Conservation (phyloP, 2,329 filamentous ascomycete species). For the Malbranchea zuffiana region DNA sequence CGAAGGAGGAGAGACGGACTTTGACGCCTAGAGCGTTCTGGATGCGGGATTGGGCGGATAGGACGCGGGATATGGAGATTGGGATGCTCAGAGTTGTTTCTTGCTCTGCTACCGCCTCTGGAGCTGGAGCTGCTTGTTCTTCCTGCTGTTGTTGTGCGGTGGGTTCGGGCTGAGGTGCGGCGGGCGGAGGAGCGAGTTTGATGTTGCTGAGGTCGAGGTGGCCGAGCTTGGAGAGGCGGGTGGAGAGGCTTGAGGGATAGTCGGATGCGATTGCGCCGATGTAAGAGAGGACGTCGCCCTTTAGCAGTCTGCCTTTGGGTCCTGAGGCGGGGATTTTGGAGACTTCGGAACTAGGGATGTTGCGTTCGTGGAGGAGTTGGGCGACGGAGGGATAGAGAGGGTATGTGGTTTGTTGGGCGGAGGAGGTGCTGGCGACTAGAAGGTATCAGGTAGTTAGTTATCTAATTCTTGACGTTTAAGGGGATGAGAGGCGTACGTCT, state of each 20-base stretch:
- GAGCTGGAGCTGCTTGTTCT: constrained; percentile 20
- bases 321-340: constrained; percentile 78
- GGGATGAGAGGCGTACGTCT: background rate
- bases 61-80: constrained; percentile 66
- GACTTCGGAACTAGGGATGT: constrained; percentile 62
- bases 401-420: constrained; percentile 29
- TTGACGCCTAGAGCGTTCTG: constrained; percentile 66
- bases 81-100: constrained; percentile 53
- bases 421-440: background rate
- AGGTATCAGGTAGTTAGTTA: background rate
- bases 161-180: constrained; percentile 20
- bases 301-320: constrained; percentile 76
- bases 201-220: constrained; percentile 94
- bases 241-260: constrained; percentile 60
- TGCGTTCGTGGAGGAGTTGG: constrained; percentile 68
- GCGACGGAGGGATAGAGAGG: constrained; percentile 63
- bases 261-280: constrained; percentile 64
- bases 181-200: constrained; percentile 53
- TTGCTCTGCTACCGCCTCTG: constrained; percentile 24
- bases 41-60: constrained; percentile 71
- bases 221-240: constrained; percentile 60
- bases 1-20: constrained; percentile 75
- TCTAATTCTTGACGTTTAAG: background rate
- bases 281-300: constrained; percentile 90
- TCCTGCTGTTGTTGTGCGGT: constrained; percentile 12